Conservation (phyloP, 257 asterid genomes). For the Linderniella brevidens region DNA sequence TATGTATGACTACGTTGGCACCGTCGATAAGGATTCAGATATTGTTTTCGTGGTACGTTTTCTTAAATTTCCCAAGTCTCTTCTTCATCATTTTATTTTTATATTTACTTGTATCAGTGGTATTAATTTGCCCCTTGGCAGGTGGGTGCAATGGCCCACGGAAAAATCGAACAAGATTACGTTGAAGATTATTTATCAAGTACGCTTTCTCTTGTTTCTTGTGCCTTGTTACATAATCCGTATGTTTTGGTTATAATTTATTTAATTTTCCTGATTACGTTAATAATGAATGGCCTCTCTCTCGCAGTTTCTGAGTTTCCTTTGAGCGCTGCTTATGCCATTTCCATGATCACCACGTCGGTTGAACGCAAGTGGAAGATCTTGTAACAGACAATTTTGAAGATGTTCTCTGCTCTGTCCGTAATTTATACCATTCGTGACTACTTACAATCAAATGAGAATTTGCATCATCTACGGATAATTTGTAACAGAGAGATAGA, state of each 20-base stretch:
- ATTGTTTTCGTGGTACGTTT: conserved; percentile 78
- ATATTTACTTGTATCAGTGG: conserved; percentile 5
- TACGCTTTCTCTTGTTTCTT: conserved; percentile 12
- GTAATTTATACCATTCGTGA: too few relatives aligned
- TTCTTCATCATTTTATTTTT: neutral
- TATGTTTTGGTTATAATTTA: neutral
- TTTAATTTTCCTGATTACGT: conserved; percentile 4
- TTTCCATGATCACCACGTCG: conserved; percentile 55
- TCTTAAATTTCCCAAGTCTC: neutral
- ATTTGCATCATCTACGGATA: too few relatives aligned
- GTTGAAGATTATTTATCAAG: conserved; percentile 72
- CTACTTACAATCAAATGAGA: too few relatives aligned
- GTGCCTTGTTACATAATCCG: neutral
- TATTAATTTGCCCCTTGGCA: too few relatives aligned
- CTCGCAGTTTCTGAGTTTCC: conserved; percentile 78
- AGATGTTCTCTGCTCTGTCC: too few relatives aligned
- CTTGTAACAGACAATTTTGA: too few relatives aligned
- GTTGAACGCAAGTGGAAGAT: conserved; percentile 66
- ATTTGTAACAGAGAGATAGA: too few relatives aligned
- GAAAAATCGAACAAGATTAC: conserved; percentile 58
- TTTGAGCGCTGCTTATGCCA: conserved; percentile 76
- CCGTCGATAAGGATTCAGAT: conserved; percentile 34
- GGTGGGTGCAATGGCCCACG: conserved; percentile 97
- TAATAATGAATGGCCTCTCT: conserved; percentile 5
- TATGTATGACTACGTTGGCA: conserved; percentile 47